phyloP scores from a whole-genome alignment of 2,329 filamentous ascomycete genomes.

The Ascochyta clinopodiicola region DNA sequence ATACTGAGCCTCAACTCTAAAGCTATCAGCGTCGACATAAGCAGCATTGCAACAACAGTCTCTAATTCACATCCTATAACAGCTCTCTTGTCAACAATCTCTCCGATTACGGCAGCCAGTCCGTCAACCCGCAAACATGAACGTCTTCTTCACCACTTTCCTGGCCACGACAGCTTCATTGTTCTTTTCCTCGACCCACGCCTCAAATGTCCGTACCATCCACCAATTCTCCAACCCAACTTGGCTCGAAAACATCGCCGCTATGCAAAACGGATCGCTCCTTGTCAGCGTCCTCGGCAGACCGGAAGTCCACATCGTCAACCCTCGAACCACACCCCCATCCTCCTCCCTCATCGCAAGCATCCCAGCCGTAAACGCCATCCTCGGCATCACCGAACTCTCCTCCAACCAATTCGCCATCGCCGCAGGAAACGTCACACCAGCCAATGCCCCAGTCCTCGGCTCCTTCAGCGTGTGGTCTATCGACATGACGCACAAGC shows the following conservation, averaged over 20 bases:
- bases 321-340: slow-evolving; percentile 32
- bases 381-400: slow-evolving; percentile 49
- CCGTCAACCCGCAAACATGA: neutral
- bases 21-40: neutral
- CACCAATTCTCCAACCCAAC: slow-evolving; percentile 36
- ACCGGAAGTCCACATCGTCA: slow-evolving; percentile 44
- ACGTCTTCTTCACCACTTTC: slow-evolving; percentile 2
- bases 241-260: slow-evolving; percentile 49
- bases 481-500: slow-evolving; percentile 17
- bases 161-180: neutral
- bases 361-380: slow-evolving; percentile 30
- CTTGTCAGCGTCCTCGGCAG: slow-evolving; percentile 42
- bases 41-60: neutral
- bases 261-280: slow-evolving; percentile 48
- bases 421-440: slow-evolving; percentile 24
- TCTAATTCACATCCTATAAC: no score
- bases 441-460: slow-evolving; percentile 1
- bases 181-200: neutral
- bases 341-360: slow-evolving; percentile 32
- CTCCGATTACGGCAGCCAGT: neutral
- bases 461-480: slow-evolving; percentile 27
- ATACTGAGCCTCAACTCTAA: neutral
- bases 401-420: slow-evolving; percentile 44
- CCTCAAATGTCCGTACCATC: slow-evolving; percentile 18
- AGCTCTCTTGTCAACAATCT: no score